phyloP scores from a whole-genome alignment of 129 eudicot species.

The Deinandra increscens region DNA sequence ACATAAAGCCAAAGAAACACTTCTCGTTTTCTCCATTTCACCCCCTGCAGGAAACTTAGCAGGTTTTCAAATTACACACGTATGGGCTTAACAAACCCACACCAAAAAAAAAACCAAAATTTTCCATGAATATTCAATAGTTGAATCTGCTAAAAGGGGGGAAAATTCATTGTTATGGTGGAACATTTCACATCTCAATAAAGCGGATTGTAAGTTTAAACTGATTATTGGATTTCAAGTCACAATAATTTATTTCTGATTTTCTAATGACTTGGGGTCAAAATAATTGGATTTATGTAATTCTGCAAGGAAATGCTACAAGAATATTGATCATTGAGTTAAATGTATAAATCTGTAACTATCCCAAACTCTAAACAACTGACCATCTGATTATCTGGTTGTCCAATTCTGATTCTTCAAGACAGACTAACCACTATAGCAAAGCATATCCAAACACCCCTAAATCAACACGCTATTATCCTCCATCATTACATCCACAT shows the following conservation, averaged over 20 bases:
- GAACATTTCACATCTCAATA: no score
- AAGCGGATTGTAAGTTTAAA: no score
- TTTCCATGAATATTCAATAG: no score
- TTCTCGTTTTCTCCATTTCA: background rate
- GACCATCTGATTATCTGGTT: background rate
- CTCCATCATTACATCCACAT: constrained; percentile 16
- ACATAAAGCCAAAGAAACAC: background rate
- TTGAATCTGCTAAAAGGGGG: no score
- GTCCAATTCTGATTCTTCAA: background rate
- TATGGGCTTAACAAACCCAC: background rate
- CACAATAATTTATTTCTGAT: background rate
- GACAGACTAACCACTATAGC: background rate
- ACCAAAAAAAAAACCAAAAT: background rate
- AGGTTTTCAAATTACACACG: constrained; percentile 7
- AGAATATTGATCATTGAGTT: background rate
- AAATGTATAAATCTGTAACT: background rate
- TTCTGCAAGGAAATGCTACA: background rate
- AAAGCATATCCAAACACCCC: background rate
- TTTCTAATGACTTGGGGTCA: background rate
- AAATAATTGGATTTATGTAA: background rate
- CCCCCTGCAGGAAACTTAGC: background rate
- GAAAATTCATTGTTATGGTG: no score
- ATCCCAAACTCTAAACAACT: background rate
- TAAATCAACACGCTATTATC: background rate
- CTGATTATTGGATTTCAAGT: background rate